Base-by-base conservation (phyloP, 495 filamentous ascomycete genomes). In the Amphirosellinia nigrospora region DNA sequence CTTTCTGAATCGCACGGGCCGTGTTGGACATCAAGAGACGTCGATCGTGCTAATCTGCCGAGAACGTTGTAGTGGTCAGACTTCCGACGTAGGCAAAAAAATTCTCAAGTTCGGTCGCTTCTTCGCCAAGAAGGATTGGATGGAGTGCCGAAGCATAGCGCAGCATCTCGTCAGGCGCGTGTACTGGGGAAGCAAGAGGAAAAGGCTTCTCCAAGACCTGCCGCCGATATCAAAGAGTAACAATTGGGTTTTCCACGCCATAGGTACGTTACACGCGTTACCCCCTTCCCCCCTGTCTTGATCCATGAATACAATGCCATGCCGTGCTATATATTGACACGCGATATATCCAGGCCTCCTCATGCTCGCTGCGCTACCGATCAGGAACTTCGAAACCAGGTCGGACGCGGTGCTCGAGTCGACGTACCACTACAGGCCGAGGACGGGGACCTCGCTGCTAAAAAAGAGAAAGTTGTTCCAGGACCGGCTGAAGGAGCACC, bases 331-430 rank as follows among this genome's bases (percentile, higher is more conserved):
- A n/a, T n/a, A n/a, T n/a, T n/a, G n/a, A n/a, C n/a, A n/a, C n/a
- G n/a, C n/a, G n/a, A n/a, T n/a, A n/a, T n/a, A n/a, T 15, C 15
- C 21, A 66, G 64, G 64, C 39, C 50, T 66, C 15, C 64, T 66
- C 21, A 66, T 66, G 64, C 23, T 43, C 19, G 64, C 50, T 13
- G 64, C 64, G 4, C 21, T 55, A 11, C 64, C 46, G 1, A 53
- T 65, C 32, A 6, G 3, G 5, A 21, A 34, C 13, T 0, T 10
- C 19, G 0, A 10, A 19, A 21, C 16, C 28, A 1, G 10, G 23
- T 26, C 10, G 13, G 3, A 4, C 7, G 3, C 13, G 1, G 28
- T 0, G 11, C 3, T 11, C 48, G 0, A 6, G 11, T 3, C 3
- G 23, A 53, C 11, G 23, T 53, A 16, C 10, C 50, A 19, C 23